Evolutionary conservation across 2,329 filamentous ascomycete genomes (phyloP).

Genomic region (Byssoonygena ceratinophila): DNA sequence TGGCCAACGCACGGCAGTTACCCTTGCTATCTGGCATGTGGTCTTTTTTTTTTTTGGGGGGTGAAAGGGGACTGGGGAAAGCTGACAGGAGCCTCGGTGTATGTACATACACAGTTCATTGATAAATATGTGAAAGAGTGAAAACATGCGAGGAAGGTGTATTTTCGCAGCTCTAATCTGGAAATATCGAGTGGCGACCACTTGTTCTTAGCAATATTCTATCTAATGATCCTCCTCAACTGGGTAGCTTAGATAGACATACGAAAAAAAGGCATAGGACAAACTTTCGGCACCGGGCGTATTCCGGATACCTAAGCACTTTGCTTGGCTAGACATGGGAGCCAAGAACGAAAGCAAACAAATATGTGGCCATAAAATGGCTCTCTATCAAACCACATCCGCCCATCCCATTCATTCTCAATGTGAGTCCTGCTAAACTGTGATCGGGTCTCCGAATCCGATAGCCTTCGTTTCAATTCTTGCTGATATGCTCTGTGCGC

Average conservation of each 20-base stretch:
- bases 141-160: too few species aligned
- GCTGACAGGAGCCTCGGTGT: neutral
- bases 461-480: neutral
- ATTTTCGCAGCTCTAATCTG: too few species aligned
- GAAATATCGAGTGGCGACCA: too few species aligned
- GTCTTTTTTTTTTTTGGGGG: neutral
- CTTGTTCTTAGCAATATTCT: too few species aligned
- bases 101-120: neutral
- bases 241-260: too few species aligned
- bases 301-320: neutral
- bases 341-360: neutral
- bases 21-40: neutral
- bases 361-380: neutral
- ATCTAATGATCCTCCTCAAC: too few species aligned
- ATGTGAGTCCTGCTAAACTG: neutral
- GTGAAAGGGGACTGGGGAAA: neutral
- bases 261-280: neutral
- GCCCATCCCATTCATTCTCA: neutral
- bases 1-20: too few species aligned
- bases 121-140: too few species aligned
- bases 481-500: neutral
- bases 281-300: neutral
- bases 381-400: neutral
- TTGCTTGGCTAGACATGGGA: neutral
- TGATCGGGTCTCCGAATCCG: neutral